Conservation (phyloP, 2,329 filamentous ascomycete genomes). For the Neonectria coccinea region DNA sequence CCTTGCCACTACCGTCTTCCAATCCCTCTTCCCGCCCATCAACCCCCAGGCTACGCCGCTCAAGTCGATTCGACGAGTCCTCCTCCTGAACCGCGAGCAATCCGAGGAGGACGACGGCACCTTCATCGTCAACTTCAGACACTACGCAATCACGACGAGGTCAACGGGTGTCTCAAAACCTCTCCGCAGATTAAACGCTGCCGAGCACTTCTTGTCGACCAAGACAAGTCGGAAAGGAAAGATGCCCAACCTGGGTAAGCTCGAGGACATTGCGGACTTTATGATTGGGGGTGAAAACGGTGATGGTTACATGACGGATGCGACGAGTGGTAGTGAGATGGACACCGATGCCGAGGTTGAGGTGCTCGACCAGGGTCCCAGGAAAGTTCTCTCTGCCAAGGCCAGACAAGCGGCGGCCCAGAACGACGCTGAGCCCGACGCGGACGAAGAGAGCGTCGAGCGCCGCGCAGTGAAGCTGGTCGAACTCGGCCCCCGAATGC, state of each 20-base stretch:
- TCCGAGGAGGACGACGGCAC: slow-evolving; percentile 70
- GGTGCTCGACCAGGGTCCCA: slow-evolving; percentile 73
- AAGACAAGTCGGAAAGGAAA: slow-evolving; percentile 72
- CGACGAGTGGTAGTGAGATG: slow-evolving; percentile 86
- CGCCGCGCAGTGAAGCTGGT: slow-evolving; percentile 91
- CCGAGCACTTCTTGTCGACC: slow-evolving; percentile 78
- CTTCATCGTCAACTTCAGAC: slow-evolving; percentile 87
- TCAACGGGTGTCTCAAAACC: slow-evolving; percentile 86
- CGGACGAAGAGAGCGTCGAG: slow-evolving; percentile 73
- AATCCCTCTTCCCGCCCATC: slow-evolving; percentile 95
- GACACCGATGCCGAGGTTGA: slow-evolving; percentile 98
- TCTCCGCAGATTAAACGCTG: slow-evolving; percentile 84
- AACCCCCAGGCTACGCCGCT: slow-evolving; percentile 91
- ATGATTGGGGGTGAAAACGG: slow-evolving; percentile 85
- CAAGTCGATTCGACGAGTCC: slow-evolving; percentile 89
- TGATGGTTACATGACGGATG: slow-evolving; percentile 85
- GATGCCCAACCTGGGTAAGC: slow-evolving; percentile 88
- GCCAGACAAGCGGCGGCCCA: slow-evolving; percentile 56
- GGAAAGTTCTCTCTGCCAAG: slow-evolving; percentile 70
- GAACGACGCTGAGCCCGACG: slow-evolving; percentile 57
- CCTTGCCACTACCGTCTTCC: slow-evolving; percentile 92
- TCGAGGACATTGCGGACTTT: slow-evolving; percentile 95
- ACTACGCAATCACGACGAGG: slow-evolving; percentile 95
- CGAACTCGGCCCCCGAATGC: slow-evolving; percentile 92
- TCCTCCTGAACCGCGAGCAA: slow-evolving; percentile 87